Conservation (phyloP, 2,329 filamentous ascomycete species). For the Sclerotinia nivalis region DNA sequence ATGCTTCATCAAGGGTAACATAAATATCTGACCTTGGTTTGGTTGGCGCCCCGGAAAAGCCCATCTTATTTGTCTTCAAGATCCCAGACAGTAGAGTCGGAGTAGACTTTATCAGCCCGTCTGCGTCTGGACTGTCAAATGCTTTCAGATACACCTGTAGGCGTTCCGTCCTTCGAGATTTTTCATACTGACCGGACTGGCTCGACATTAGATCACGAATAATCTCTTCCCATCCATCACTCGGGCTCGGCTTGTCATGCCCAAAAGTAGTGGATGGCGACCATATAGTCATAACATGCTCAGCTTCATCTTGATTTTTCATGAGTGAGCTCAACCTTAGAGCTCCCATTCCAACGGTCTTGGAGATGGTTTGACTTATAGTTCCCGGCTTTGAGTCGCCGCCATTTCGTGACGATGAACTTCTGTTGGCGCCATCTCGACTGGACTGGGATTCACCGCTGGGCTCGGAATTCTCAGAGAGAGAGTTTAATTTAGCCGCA, state of each 20-base stretch:
- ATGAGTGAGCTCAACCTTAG: conserved; percentile 74
- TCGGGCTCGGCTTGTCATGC: conserved; percentile 58
- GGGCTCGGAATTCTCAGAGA: conserved; percentile 40
- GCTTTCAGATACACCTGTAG: conserved; percentile 77
- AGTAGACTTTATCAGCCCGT: conserved; percentile 78
- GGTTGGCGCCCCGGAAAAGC: conserved; percentile 88
- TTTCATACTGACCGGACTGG: conserved; percentile 71
- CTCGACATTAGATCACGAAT: conserved; percentile 74
- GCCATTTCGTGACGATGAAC: conserved; percentile 47
- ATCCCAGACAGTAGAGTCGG: conserved; percentile 85
- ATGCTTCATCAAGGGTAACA: conserved; percentile 76
- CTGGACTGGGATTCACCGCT: conserved; percentile 25
- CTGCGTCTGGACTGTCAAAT: conserved; percentile 76
- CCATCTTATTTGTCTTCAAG: conserved; percentile 80
- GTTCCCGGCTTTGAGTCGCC: conserved; percentile 39
- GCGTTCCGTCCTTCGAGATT: conserved; percentile 70
- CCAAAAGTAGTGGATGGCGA: conserved; percentile 57
- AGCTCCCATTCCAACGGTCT: conserved; percentile 75
- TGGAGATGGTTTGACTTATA: conserved; percentile 56
- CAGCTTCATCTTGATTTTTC: conserved; percentile 68
- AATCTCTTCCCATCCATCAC: conserved; percentile 71
- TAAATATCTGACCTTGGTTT: conserved; percentile 94
- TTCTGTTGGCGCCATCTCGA: conserved; percentile 51
- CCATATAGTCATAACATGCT: conserved; percentile 79
- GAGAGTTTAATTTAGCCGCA: conserved; percentile 52